Percentiles rank a stretch among this genome's conserved stretches.
Evolutionary conservation across 2,329 filamentous ascomycete species (phyloP).

Genomic region (Dothideomycetes sp.): DNA sequence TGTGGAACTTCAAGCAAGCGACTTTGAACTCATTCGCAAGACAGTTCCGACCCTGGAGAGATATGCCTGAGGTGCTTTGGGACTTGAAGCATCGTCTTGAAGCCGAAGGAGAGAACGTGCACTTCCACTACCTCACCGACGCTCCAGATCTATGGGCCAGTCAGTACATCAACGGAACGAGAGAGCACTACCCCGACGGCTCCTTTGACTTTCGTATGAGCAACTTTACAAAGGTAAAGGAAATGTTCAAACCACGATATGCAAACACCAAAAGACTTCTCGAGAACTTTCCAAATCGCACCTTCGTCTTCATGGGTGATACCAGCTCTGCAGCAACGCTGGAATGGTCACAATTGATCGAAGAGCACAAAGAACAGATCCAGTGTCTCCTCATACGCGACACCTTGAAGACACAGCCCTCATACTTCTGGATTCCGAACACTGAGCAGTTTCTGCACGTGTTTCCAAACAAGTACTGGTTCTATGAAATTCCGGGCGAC

Average conservation of each 20-base stretch:
- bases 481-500: constrained; percentile 16
- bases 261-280: constrained; percentile 17
- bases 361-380: constrained; percentile 16
- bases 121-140: constrained; percentile 23
- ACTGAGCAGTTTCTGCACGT: constrained; percentile 12
- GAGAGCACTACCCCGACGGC: constrained; percentile 18
- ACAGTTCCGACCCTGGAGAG: constrained; percentile 16
- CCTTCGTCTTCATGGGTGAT: constrained; percentile 21
- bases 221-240: constrained; percentile 13
- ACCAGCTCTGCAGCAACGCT: constrained; percentile 17
- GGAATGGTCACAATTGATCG: constrained; percentile 16
- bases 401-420: constrained; percentile 17
- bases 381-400: constrained; percentile 22
- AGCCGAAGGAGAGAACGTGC: constrained; percentile 11
- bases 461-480: constrained; percentile 12
- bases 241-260: constrained; percentile 14
- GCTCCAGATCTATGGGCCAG: constrained; percentile 16
- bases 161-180: constrained; percentile 15
- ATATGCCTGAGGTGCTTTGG: constrained; percentile 17
- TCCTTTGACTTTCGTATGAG: constrained; percentile 20
- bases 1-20: constrained; percentile 21
- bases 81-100: constrained; percentile 10
- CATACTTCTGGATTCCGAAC: constrained; percentile 16
- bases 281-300: constrained; percentile 18
- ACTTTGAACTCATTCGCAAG: constrained; percentile 16